These are phyloP conservation scores for Sanghuangporus sanghuang DNA, from an alignment of 1,284 basidiomycete species.

Conservation along the genomic window DNA sequence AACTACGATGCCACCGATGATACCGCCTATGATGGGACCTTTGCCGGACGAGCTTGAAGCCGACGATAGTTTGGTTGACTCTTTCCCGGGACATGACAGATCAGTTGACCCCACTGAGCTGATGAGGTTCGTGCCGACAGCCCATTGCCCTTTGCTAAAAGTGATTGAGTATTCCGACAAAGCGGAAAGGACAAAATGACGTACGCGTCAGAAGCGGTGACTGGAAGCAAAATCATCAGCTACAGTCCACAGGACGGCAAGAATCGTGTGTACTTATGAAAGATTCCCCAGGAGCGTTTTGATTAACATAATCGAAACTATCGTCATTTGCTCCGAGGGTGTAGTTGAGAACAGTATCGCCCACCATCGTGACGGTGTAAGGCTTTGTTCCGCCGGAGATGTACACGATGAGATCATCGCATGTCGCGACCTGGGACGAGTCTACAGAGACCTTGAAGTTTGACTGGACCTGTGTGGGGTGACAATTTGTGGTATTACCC, in stretches of 20 bases:
- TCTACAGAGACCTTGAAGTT: slow-evolving; percentile 3
- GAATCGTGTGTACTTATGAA: slow-evolving; percentile 5
- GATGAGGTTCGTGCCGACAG: slow-evolving; percentile 7
- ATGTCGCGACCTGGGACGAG: slow-evolving; percentile 3
- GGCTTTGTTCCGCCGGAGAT: slow-evolving; percentile 12
- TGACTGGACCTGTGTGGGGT: background rate
- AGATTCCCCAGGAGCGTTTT: background rate
- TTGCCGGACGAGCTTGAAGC: slow-evolving; percentile 1
- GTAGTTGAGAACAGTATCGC: background rate
- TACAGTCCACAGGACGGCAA: background rate
- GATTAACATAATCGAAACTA: slow-evolving; percentile 10
- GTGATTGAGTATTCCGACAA: background rate
- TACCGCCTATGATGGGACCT: slow-evolving; percentile 6
- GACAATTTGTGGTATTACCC: slow-evolving; percentile 12
- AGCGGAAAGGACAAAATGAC: background rate
- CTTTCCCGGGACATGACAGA: slow-evolving; percentile 8
- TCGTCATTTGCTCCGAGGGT: slow-evolving; percentile 13
- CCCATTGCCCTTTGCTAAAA: slow-evolving; percentile 11
- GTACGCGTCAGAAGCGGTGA: slow-evolving; percentile 12
- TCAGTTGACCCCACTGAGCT: slow-evolving; percentile 11
- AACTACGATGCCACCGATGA: slow-evolving; percentile 2
- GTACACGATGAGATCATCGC: slow-evolving; percentile 3
- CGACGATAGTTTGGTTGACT: slow-evolving; percentile 6
- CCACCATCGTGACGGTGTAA: slow-evolving; percentile 7
- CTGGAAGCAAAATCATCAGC: background rate